These are phyloP conservation scores for Mycosphaerella sp. DNA, from an alignment of 2,329 filamentous ascomycete species.

Conservation along the genomic window DNA sequence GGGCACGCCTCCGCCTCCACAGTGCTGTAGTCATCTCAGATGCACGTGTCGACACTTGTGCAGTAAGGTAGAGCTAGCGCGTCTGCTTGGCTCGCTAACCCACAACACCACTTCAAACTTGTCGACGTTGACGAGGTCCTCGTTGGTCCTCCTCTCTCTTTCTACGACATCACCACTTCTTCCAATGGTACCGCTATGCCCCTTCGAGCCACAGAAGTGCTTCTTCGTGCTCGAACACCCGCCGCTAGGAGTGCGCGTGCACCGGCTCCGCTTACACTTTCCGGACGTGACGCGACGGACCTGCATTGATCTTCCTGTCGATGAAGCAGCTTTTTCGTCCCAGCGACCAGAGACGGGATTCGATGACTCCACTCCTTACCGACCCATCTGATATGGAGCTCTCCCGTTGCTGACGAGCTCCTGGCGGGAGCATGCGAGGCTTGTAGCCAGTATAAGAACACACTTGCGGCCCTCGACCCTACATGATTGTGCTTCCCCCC, in stretches of 20 bases:
- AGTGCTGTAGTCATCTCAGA: neutral
- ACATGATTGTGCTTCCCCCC: neutral
- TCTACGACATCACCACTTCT: constrained; percentile 15
- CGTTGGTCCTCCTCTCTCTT: no score
- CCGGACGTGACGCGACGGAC: constrained; percentile 10
- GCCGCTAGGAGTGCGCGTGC: constrained; percentile 11
- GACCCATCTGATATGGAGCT: neutral
- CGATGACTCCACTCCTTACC: constrained; percentile 6
- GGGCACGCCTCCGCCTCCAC: no score
- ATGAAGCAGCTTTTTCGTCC: constrained; percentile 9
- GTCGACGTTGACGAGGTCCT: no score
- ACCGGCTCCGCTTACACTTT: constrained; percentile 6
- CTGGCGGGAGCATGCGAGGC: neutral
- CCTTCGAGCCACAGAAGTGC: constrained; percentile 6
- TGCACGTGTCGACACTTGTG: constrained; percentile 6
- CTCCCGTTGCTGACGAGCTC: neutral
- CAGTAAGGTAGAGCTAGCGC: no score
- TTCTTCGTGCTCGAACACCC: constrained; percentile 12
- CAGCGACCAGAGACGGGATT: constrained; percentile 6
- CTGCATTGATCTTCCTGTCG: constrained; percentile 8
- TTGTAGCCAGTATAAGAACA: constrained; percentile 9
- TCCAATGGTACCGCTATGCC: constrained; percentile 9
- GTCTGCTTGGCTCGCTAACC: constrained; percentile 2
- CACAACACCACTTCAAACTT: constrained; percentile 12
- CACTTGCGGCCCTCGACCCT: neutral